These are phyloP conservation scores for Wolfiporia cocos DNA, from an alignment of 1,284 basidiomycete species.

Conservation along the genomic window DNA sequence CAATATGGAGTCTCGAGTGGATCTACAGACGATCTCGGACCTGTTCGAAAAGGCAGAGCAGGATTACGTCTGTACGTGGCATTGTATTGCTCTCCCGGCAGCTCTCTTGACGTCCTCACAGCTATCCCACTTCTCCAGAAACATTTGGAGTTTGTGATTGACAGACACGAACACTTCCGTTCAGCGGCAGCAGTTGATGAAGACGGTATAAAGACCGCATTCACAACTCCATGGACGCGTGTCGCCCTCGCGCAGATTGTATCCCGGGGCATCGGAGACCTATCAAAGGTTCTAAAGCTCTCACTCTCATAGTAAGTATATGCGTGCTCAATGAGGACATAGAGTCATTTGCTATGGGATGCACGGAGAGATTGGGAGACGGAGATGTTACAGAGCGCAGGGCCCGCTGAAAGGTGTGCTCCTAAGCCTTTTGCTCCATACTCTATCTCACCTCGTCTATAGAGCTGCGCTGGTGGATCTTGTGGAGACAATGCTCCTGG, in stretches of 20 bases:
- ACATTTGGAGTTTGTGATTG: conserved; percentile 65
- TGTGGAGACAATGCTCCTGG: conserved; percentile 45
- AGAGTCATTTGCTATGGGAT: conserved; percentile 76
- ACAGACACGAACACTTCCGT: conserved; percentile 43
- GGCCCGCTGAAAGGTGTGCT: conserved; percentile 42
- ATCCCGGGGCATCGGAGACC: conserved; percentile 51
- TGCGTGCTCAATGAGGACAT: not conserved
- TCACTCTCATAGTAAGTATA: not conserved
- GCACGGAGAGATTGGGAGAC: conserved; percentile 71
- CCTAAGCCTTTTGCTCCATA: too few relatives aligned
- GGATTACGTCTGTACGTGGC: conserved; percentile 75
- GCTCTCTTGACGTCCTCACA: conserved; percentile 28
- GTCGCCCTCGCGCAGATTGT: conserved; percentile 48
- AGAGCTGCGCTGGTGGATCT: conserved; percentile 36
- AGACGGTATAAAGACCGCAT: too few relatives aligned
- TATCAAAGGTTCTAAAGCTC: conserved; percentile 46
- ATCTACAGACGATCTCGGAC: conserved; percentile 52
- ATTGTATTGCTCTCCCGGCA: conserved; percentile 5
- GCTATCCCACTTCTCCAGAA: conserved; percentile 67
- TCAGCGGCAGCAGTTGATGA: too few relatives aligned
- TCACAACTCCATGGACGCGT: conserved; percentile 58
- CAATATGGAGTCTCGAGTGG: conserved; percentile 43
- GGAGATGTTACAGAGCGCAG: conserved; percentile 44
- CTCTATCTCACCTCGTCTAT: conserved; percentile 2
- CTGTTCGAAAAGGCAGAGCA: conserved; percentile 64